These are phyloP conservation scores for Metarhizium rileyi DNA, from an alignment of 2,329 filamentous ascomycete species.

Conservation along the genomic window DNA sequence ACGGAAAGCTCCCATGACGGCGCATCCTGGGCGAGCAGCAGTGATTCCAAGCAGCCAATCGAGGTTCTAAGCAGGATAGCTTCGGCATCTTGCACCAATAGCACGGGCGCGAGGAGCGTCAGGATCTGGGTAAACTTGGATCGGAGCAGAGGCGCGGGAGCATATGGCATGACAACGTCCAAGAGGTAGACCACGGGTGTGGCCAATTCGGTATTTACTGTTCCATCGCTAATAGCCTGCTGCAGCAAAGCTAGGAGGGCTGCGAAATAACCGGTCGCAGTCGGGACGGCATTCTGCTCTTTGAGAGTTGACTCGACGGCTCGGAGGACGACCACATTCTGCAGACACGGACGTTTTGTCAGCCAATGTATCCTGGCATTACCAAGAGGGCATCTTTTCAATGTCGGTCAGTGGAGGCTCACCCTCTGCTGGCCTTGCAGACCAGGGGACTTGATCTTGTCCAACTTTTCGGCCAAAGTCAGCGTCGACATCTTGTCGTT, in stretches of 20 bases:
- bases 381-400: not conserved
- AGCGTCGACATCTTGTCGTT: slow-evolving; percentile 22
- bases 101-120: slow-evolving; percentile 70
- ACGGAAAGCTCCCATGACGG: slow-evolving; percentile 80
- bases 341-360: not conserved
- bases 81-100: slow-evolving; percentile 73
- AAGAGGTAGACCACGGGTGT: slow-evolving; percentile 90
- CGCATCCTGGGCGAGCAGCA: slow-evolving; percentile 81
- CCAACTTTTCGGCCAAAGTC: slow-evolving; percentile 76
- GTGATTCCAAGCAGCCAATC: slow-evolving; percentile 87
- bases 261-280: slow-evolving; percentile 88
- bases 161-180: slow-evolving; percentile 78
- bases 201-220: slow-evolving; percentile 71
- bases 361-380: not conserved
- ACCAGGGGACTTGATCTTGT: slow-evolving; percentile 95
- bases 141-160: slow-evolving; percentile 77
- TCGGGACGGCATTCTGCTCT: slow-evolving; percentile 74
- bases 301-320: slow-evolving; percentile 89
- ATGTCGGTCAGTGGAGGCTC: slow-evolving; percentile 19
- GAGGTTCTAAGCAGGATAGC: slow-evolving; percentile 78
- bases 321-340: slow-evolving; percentile 79
- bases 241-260: slow-evolving; percentile 83
- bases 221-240: slow-evolving; percentile 60
- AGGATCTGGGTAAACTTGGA: slow-evolving; percentile 95
- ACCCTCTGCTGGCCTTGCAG: slow-evolving; percentile 93